Evolutionary conservation across 148 eudicot species (phyloP).

Genomic region (Amaranthus hypochondriacus): DNA sequence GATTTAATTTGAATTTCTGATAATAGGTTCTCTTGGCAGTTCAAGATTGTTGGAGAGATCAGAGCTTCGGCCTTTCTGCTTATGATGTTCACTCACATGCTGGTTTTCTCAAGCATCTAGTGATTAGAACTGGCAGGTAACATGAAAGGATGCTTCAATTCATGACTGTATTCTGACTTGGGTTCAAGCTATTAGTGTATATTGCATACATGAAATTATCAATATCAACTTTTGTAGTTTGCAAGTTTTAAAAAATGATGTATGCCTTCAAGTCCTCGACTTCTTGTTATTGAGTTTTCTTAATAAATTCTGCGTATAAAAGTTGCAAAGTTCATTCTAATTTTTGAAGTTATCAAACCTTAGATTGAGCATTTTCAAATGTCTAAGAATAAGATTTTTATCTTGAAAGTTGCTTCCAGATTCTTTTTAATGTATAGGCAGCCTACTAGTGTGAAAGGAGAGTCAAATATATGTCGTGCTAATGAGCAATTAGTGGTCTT

Average conservation of each 20-base stretch:
- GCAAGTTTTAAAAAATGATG: background rate
- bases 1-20: slow-evolving; percentile 34
- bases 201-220: background rate
- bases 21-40: slow-evolving; percentile 86
- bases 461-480: background rate
- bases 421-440: background rate
- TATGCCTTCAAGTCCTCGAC: background rate
- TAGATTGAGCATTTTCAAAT: background rate
- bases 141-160: background rate
- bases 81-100: slow-evolving; percentile 73
- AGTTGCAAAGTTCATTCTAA: background rate
- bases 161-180: background rate
- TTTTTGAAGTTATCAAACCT: background rate
- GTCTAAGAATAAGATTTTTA: background rate
- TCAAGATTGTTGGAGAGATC: slow-evolving; percentile 87
- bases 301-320: too few relatives aligned
- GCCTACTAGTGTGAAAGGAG: background rate
- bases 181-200: background rate
- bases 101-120: slow-evolving; percentile 89
- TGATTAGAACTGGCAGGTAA: slow-evolving; percentile 92
- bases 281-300: background rate
- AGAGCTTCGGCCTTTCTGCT: slow-evolving; percentile 62
- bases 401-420: background rate
- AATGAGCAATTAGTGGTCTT: background rate
- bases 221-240: background rate